Conservation (phyloP, 2,329 filamentous ascomycete genomes). For the Cladophialophora chaetospira region DNA sequence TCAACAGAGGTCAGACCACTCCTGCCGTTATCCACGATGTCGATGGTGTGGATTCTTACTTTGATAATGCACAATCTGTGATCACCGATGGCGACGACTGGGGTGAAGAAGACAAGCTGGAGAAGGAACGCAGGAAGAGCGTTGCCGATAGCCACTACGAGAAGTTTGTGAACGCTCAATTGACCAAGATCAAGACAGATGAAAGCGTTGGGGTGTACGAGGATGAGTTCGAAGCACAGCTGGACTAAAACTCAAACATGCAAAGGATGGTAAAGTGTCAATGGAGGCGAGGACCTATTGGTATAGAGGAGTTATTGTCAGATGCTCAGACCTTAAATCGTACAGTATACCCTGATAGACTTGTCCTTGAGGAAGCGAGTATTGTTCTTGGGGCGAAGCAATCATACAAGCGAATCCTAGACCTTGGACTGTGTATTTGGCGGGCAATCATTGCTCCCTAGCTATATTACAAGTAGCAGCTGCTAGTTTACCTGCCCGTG, state of each 20-base stretch:
- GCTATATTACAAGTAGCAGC: no score
- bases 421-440: no score
- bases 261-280: neutral
- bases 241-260: slow-evolving; percentile 42
- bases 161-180: slow-evolving; percentile 78
- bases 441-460: no score
- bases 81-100: slow-evolving; percentile 26
- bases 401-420: no score
- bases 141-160: slow-evolving; percentile 72
- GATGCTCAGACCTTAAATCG: no score
- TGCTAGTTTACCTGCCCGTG: no score
- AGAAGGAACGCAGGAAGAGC: slow-evolving; percentile 41
- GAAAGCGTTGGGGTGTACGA: slow-evolving; percentile 53
- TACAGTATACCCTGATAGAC: no score
- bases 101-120: slow-evolving; percentile 31
- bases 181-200: slow-evolving; percentile 68
- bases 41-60: slow-evolving; percentile 46
- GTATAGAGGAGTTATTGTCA: no score
- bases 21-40: slow-evolving; percentile 38
- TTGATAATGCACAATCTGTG: slow-evolving; percentile 1
- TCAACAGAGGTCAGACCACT: slow-evolving; percentile 37
- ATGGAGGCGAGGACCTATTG: neutral
- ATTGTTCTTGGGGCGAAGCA: no score
- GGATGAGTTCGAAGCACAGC: slow-evolving; percentile 64
- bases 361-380: no score